Evolutionary conservation across 2,329 filamentous ascomycete genomes (phyloP).

Genomic region (Fusarium algeriense): DNA sequence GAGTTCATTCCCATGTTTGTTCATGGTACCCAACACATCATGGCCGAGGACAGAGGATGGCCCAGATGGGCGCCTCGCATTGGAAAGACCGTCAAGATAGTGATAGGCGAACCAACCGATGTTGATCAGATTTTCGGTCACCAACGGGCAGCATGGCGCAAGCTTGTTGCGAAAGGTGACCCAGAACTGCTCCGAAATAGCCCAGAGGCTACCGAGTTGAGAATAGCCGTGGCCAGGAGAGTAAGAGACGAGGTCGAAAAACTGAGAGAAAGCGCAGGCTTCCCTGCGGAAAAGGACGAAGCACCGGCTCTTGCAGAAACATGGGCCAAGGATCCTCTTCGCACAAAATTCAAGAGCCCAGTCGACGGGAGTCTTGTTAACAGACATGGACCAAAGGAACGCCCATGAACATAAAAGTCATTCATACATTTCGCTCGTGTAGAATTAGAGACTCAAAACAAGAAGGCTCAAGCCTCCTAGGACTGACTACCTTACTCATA

Average conservation of each 20-base stretch:
- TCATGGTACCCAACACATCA: conserved; percentile 87
- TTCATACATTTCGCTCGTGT: conserved; percentile 33
- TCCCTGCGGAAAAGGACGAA: conserved; percentile 81
- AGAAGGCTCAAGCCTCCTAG: conserved; percentile 12
- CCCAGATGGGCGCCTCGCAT: conserved; percentile 85
- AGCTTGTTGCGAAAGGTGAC: conserved; percentile 66
- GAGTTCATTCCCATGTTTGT: conserved; percentile 95
- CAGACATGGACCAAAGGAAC: conserved; percentile 47
- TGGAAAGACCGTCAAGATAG: conserved; percentile 77
- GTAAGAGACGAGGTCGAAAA: conserved; percentile 85
- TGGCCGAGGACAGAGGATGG: conserved; percentile 84
- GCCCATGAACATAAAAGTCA: conserved; percentile 19
- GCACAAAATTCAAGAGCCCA: conserved; percentile 63
- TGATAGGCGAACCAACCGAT: conserved; percentile 84
- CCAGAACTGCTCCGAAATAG: conserved; percentile 57
- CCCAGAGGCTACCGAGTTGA: conserved; percentile 74
- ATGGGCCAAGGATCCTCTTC: conserved; percentile 70
- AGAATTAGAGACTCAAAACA: conserved; percentile 22
- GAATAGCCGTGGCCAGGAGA: conserved; percentile 83
- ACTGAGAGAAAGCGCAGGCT: conserved; percentile 77
- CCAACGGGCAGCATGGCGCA: conserved; percentile 79
- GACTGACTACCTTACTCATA: conserved; percentile 7
- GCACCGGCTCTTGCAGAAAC: conserved; percentile 83
- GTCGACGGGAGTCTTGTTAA: conserved; percentile 67
- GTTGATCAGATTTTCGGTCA: conserved; percentile 81